Evolutionary conservation across 2,329 filamentous ascomycete genomes (phyloP).

Genomic region (Myrmaecium sp.): DNA sequence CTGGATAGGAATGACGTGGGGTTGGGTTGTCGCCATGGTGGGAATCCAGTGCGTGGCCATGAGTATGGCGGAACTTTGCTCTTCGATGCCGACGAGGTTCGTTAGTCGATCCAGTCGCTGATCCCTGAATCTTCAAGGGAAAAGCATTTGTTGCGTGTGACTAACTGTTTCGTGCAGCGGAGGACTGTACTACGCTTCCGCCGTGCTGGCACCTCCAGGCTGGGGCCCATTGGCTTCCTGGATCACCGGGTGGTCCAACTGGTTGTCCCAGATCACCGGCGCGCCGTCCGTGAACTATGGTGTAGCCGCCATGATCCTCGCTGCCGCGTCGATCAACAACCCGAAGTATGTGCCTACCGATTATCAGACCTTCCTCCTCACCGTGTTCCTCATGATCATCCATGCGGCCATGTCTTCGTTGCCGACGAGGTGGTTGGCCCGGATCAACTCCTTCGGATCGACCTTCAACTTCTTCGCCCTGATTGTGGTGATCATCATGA

Average conservation of each 20-base stretch:
- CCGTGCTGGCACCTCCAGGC: constrained; percentile 49
- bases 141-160: too few relatives aligned
- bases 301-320: constrained; percentile 52
- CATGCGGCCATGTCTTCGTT: constrained; percentile 52
- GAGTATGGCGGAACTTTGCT: constrained; percentile 51
- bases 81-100: constrained; percentile 57
- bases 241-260: constrained; percentile 56
- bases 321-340: constrained; percentile 50
- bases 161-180: too few relatives aligned
- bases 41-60: constrained; percentile 56
- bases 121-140: too few relatives aligned
- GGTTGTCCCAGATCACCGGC: constrained; percentile 48
- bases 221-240: constrained; percentile 50
- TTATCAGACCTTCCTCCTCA: constrained; percentile 54
- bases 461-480: constrained; percentile 55
- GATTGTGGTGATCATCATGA: constrained; percentile 49
- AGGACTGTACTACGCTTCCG: constrained; percentile 57
- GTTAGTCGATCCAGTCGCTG: too few relatives aligned
- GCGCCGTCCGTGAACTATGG: constrained; percentile 52
- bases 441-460: constrained; percentile 53
- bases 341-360: constrained; percentile 46
- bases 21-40: constrained; percentile 55
- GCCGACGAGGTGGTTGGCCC: constrained; percentile 53
- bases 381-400: constrained; percentile 48
- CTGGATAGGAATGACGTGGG: constrained; percentile 50